phyloP scores from a whole-genome alignment of 148 eudicot species.

The Cornus florida region DNA sequence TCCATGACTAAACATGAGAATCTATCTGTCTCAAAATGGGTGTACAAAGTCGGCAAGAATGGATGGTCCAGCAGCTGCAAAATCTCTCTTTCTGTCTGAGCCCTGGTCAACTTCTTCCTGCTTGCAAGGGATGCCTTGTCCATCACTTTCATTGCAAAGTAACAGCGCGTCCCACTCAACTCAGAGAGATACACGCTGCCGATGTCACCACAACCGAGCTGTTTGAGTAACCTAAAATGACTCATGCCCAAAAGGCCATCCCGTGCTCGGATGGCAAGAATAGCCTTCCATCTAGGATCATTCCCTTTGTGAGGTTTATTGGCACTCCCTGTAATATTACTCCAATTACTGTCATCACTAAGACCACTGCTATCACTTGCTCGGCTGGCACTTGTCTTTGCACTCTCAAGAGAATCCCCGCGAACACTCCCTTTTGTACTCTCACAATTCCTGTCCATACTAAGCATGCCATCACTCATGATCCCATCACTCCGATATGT shows the following conservation, averaged over 20 bases:
- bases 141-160: constrained; percentile 94
- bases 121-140: constrained; percentile 84
- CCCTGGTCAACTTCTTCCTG: constrained; percentile 76
- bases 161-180: constrained; percentile 74
- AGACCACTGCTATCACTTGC: constrained; percentile 92
- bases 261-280: constrained; percentile 67
- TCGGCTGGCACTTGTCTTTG: constrained; percentile 78
- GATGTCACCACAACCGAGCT: constrained; percentile 86
- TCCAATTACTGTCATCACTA: constrained; percentile 96
- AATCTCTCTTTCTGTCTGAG: constrained; percentile 88
- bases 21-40: constrained; percentile 93
- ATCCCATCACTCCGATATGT: constrained; percentile 69
- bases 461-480: constrained; percentile 74
- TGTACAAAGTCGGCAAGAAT: constrained; percentile 80
- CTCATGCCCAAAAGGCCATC: constrained; percentile 87
- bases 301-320: constrained; percentile 94
- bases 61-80: constrained; percentile 90
- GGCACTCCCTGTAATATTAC: constrained; percentile 84
- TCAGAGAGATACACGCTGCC: constrained; percentile 94
- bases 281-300: constrained; percentile 94
- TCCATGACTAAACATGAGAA: constrained; percentile 94
- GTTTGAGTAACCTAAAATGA: constrained; percentile 70
- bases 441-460: constrained; percentile 59
- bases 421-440: constrained; percentile 59
- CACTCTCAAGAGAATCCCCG: constrained; percentile 83